A percentile compares a stretch with the other conserved stretches of the same genome.
Conservation (phyloP, 2,329 filamentous ascomycete species). For the Penicillium brevicompactum region DNA sequence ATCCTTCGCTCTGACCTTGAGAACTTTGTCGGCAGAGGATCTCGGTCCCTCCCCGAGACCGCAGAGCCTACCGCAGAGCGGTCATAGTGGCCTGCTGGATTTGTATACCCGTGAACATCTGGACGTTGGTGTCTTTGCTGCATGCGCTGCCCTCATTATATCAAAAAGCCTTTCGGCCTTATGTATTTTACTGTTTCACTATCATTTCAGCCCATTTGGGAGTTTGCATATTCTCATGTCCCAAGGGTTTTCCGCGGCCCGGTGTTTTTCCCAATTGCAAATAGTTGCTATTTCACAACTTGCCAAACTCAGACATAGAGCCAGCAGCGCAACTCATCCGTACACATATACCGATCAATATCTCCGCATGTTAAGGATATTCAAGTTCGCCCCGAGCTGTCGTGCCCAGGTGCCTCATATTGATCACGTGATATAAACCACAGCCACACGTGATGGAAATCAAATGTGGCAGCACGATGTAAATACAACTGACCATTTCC, state of each 20-base stretch:
- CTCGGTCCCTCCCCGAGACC: not conserved
- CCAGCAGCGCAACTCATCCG: too few relatives aligned
- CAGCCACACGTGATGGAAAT: not conserved
- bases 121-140: slow-evolving; percentile 3
- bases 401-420: too few relatives aligned
- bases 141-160: slow-evolving; percentile 10
- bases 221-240: not conserved
- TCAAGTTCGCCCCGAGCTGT: too few relatives aligned
- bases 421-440: not conserved
- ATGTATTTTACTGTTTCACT: slow-evolving; percentile 24
- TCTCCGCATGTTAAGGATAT: too few relatives aligned
- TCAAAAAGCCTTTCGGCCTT: slow-evolving; percentile 12
- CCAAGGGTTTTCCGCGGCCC: not conserved
- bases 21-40: slow-evolving; percentile 40
- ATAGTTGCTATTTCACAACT: too few relatives aligned
- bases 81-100: not conserved
- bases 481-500: not conserved
- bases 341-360: too few relatives aligned
- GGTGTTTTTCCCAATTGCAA: too few relatives aligned
- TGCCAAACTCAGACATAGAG: too few relatives aligned
- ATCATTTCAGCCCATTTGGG: slow-evolving; percentile 11
- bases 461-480: slow-evolving; percentile 4
- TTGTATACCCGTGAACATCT: slow-evolving; percentile 11
- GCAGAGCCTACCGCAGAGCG: not conserved
- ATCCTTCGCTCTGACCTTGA: slow-evolving; percentile 43